A percentile compares a stretch with the other conserved stretches of the same genome.
phyloP scores from a whole-genome alignment of 148 eudicot species.

The Rhododendron ovatum region DNA sequence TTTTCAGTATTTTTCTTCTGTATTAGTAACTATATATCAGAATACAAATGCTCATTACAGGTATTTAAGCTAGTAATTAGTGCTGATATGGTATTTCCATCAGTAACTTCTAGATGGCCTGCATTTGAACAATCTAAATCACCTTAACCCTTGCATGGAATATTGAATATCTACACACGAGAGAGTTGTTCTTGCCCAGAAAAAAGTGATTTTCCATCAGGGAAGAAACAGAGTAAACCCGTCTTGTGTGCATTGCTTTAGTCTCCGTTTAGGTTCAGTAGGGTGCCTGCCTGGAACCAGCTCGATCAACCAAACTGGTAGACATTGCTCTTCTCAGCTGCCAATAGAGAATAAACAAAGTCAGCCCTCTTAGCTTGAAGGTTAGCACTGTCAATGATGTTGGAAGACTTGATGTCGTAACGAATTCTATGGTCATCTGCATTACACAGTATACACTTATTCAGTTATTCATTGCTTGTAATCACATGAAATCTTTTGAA shows the following conservation, averaged over 20 bases:
- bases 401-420: slow-evolving; percentile 79
- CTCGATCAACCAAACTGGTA: slow-evolving; percentile 73
- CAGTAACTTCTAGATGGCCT: background rate
- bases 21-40: background rate
- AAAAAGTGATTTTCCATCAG: background rate
- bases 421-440: slow-evolving; percentile 71
- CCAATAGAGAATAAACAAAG: slow-evolving; percentile 74
- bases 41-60: background rate
- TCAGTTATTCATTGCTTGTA: background rate
- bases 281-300: slow-evolving; percentile 72
- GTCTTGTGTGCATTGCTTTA: slow-evolving; percentile 45
- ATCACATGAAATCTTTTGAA: background rate
- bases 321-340: slow-evolving; percentile 69
- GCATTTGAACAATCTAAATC: background rate
- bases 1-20: background rate
- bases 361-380: slow-evolving; percentile 74
- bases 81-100: background rate
- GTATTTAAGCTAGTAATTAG: background rate
- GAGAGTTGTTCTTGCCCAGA: background rate
- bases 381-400: slow-evolving; percentile 63
- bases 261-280: slow-evolving; percentile 45
- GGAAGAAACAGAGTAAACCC: slow-evolving; percentile 38
- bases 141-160: background rate
- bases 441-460: slow-evolving; percentile 24
- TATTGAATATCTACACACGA: background rate